Percentiles rank a stretch among this genome's conserved stretches.
phyloP scores from a whole-genome alignment of 1,284 basidiomycete species.

The Moesziomyces globuligerus region DNA sequence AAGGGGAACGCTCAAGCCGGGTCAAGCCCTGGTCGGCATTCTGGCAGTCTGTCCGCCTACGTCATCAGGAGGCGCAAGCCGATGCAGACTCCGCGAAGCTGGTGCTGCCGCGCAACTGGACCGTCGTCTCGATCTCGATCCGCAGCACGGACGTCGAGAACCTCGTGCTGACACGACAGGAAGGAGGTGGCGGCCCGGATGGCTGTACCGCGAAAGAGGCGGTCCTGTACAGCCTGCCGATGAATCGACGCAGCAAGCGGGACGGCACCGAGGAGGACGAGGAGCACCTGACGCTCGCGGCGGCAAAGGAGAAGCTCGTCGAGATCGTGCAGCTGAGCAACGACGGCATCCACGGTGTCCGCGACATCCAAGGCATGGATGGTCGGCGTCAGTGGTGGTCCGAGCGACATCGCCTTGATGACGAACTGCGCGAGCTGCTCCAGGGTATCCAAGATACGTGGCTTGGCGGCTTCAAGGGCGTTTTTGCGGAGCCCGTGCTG shows the following conservation, averaged over 20 bases:
- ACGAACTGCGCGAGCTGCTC: slow-evolving; percentile 78
- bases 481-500: slow-evolving; percentile 38
- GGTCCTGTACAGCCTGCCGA: slow-evolving; percentile 79
- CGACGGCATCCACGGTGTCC: slow-evolving; percentile 79
- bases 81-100: slow-evolving; percentile 15
- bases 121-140: slow-evolving; percentile 78
- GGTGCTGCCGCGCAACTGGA: slow-evolving; percentile 81
- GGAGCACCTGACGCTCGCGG: slow-evolving; percentile 77
- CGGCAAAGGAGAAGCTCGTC: slow-evolving; percentile 78
- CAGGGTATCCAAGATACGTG: slow-evolving; percentile 92
- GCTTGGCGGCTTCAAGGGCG: slow-evolving; percentile 90
- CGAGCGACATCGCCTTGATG: slow-evolving; percentile 79
- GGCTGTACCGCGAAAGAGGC: slow-evolving; percentile 40
- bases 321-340: slow-evolving; percentile 83
- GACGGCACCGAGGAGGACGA: slow-evolving; percentile 74
- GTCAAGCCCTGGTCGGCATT: slow-evolving; percentile 19
- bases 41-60: slow-evolving; percentile 33
- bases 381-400: slow-evolving; percentile 83
- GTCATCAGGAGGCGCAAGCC: slow-evolving; percentile 35
- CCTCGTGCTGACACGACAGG: slow-evolving; percentile 83
- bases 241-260: slow-evolving; percentile 79
- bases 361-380: slow-evolving; percentile 76
- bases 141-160: slow-evolving; percentile 75
- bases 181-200: slow-evolving; percentile 44
- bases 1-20: background rate